Evolutionary conservation across 2,329 filamentous ascomycete species (phyloP), one percentile per base, ranked within the genome.

Genomic region (Apiospora sp.): DNA sequence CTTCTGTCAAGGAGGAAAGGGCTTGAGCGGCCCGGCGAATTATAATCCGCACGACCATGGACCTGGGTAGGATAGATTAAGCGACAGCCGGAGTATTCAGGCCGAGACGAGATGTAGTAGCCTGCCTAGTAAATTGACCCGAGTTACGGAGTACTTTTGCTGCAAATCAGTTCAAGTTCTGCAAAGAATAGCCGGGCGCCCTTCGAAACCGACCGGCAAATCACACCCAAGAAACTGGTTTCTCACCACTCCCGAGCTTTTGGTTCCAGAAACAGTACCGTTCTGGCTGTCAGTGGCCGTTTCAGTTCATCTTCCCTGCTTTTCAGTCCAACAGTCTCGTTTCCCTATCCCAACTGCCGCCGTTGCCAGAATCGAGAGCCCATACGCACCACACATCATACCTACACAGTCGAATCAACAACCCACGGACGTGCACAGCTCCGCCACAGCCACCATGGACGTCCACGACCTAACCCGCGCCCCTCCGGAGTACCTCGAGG

Each of bases 351-450:
- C n/a, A n/a, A n/a, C n/a, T n/a, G n/a, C n/a, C n/a, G n/a, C n/a
- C n/a, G n/a, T n/a, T n/a, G n/a, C 46, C 46, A 48, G 46, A 6
- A 16, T 6, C 16, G 13, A 48, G 22, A 49, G 34, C 48, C 7
- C 48, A 49, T 22, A n/a, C 48, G 8, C 48, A n/a, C 48, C 48
- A 24, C 48, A 49, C 4, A 49, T n/a, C 48, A 49, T 4, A 24
- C 48, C n/a, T 5, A 49, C 82, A 72, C 72, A 75, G 72, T 75
- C 22, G 22, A n/a, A n/a, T n/a, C n/a, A n/a, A n/a, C n/a, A n/a
- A n/a, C n/a, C n/a, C n/a, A n/a, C n/a, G n/a, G n/a, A n/a, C n/a
- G n/a, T n/a, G n/a, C n/a, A n/a, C n/a, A n/a, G n/a, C n/a, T n/a
- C n/a, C n/a, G n/a, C n/a, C n/a, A n/a, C n/a, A n/a, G 37, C 67